Percentiles rank a stretch among this genome's conserved stretches.
phyloP scores from a whole-genome alignment of 129 eudicot species.

The Oenanthe sinensis region DNA sequence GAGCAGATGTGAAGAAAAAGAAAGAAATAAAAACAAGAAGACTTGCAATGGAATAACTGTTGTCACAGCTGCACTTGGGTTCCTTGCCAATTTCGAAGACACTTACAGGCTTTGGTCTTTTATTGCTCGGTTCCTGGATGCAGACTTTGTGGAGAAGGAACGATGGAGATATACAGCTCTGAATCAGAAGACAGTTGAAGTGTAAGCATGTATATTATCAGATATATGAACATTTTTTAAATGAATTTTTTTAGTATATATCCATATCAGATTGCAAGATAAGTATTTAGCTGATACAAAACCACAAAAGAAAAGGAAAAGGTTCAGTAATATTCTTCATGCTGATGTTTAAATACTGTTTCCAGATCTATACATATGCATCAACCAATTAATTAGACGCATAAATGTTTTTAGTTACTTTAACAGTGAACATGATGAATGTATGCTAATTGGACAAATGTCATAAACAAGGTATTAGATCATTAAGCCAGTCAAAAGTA shows the following conservation, averaged over 20 bases:
- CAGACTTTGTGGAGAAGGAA: slow-evolving; percentile 14
- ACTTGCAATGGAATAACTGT: slow-evolving; percentile 6
- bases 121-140: slow-evolving; percentile 9
- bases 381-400: not conserved
- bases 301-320: not conserved
- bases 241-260: not conserved
- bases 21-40: not conserved
- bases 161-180: slow-evolving; percentile 14
- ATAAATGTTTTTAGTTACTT: not conserved
- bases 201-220: slow-evolving; percentile 3
- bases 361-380: not conserved
- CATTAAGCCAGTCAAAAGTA: not conserved
- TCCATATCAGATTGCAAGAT: not conserved
- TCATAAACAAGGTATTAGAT: not conserved
- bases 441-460: not conserved
- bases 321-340: not conserved
- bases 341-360: not conserved
- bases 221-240: not conserved
- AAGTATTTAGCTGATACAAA: not conserved
- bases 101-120: slow-evolving; percentile 11
- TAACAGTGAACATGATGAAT: not conserved
- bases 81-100: slow-evolving; percentile 9
- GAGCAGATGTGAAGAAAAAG: slow-evolving; percentile 10
- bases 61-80: slow-evolving; percentile 9
- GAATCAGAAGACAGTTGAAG: slow-evolving; percentile 12